These are phyloP conservation scores for Camellia oleifera DNA, from an alignment of 179 eudicot genomes.

Conservation along the genomic window DNA sequence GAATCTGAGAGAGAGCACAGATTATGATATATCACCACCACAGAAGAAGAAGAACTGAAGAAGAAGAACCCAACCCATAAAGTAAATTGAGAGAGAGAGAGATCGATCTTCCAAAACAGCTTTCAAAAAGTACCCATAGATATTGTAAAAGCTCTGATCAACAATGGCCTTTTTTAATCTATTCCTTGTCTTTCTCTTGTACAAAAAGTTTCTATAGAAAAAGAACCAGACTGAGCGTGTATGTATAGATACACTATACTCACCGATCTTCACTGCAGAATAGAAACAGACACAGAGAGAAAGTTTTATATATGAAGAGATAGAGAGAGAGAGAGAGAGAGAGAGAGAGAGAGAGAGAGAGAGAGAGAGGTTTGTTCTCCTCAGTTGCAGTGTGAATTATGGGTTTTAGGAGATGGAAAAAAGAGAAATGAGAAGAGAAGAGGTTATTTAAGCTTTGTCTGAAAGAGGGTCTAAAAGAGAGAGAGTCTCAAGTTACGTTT, in stretches of 20 bases:
- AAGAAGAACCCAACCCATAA: too few relatives aligned
- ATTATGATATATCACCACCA: too few relatives aligned
- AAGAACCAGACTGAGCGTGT: too few relatives aligned
- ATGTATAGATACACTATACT: too few relatives aligned
- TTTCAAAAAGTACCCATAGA: slow-evolving; percentile 1
- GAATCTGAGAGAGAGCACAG: too few relatives aligned
- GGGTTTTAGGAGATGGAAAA: slow-evolving; percentile 27
- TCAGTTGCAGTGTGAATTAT: neutral
- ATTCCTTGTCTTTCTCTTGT: neutral
- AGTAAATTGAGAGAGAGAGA: neutral
- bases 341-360: neutral
- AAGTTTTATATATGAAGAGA: neutral
- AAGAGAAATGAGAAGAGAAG: slow-evolving; percentile 11
- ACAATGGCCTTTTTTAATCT: neutral
- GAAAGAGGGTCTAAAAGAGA: slow-evolving; percentile 4
- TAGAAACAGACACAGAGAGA: neutral
- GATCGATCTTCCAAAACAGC: neutral
- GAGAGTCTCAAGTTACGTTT: neutral
- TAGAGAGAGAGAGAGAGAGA: neutral
- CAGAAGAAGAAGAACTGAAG: too few relatives aligned
- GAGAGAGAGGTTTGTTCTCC: neutral
- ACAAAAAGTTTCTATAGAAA: too few relatives aligned
- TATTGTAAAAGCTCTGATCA: slow-evolving; percentile 6
- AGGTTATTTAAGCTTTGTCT: neutral
- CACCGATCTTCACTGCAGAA: too few relatives aligned